Evolutionary conservation across 1,139 yeast species (phyloP).

Genomic region (Lipomyces yarrowii): DNA sequence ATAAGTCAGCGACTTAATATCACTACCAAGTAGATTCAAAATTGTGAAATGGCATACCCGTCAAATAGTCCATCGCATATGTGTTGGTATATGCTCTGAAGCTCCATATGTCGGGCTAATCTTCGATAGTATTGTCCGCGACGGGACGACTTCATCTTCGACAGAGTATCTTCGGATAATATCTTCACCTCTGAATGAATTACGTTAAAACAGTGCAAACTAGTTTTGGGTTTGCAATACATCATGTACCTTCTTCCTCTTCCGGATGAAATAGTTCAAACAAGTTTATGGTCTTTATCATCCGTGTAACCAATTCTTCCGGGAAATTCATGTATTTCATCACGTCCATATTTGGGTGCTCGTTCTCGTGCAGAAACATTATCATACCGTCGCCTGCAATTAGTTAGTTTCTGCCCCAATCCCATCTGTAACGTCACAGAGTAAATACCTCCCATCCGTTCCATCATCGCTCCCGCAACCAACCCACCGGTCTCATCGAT

Average conservation of each 20-base stretch:
- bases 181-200: slow-evolving; percentile 46
- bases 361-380: slow-evolving; percentile 84
- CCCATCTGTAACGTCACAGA: slow-evolving; percentile 1
- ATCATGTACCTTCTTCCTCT: slow-evolving; percentile 56
- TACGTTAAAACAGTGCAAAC: background rate
- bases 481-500: slow-evolving; percentile 93
- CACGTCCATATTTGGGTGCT: slow-evolving; percentile 80
- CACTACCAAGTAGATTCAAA: background rate
- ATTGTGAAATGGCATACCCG: slow-evolving; percentile 45
- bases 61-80: slow-evolving; percentile 68
- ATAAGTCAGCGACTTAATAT: background rate
- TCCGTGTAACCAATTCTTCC: slow-evolving; percentile 53
- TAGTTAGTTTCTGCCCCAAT: background rate
- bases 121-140: slow-evolving; percentile 70
- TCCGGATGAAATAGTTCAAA: slow-evolving; percentile 82
- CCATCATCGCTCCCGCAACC: slow-evolving; percentile 78
- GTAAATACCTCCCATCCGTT: slow-evolving; percentile 71
- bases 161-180: slow-evolving; percentile 50
- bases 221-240: slow-evolving; percentile 25
- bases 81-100: slow-evolving; percentile 49
- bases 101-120: slow-evolving; percentile 56
- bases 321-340: slow-evolving; percentile 63
- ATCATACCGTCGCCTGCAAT: slow-evolving; percentile 60
- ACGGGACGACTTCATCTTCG: slow-evolving; percentile 59
- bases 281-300: slow-evolving; percentile 73